These are phyloP conservation scores for Afroboletus lepidellus DNA, from an alignment of 1,284 basidiomycete genomes.

Conservation along the genomic window DNA sequence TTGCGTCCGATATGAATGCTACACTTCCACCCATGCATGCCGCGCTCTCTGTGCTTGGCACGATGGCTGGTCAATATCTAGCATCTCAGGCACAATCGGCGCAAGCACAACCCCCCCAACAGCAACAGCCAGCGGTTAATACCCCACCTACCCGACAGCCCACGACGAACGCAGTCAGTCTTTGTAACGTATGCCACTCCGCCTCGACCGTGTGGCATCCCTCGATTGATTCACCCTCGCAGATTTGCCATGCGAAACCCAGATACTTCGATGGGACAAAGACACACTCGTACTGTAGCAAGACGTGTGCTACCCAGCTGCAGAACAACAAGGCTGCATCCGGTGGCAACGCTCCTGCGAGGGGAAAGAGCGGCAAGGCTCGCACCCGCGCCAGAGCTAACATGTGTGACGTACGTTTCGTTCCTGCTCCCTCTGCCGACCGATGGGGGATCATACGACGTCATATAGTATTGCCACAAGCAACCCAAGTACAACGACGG, in stretches of 20 bases:
- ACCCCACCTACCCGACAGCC: slow-evolving; percentile 28
- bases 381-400: slow-evolving; percentile 23
- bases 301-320: slow-evolving; percentile 35
- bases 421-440: not conserved
- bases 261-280: slow-evolving; percentile 43
- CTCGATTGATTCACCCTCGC: slow-evolving; percentile 6
- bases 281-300: slow-evolving; percentile 40
- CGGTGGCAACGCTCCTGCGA: slow-evolving; percentile 19
- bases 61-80: slow-evolving; percentile 48
- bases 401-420: slow-evolving; percentile 33
- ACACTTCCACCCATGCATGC: slow-evolving; percentile 44
- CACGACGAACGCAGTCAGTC: slow-evolving; percentile 20
- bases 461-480: slow-evolving; percentile 42
- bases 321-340: slow-evolving; percentile 19
- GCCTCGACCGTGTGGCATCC: slow-evolving; percentile 3
- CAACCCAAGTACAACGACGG: slow-evolving; percentile 56
- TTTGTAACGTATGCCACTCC: slow-evolving; percentile 31
- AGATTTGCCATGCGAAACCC: slow-evolving; percentile 50
- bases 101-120: slow-evolving; percentile 25
- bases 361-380: slow-evolving; percentile 24
- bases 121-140: slow-evolving; percentile 24
- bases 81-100: slow-evolving; percentile 33
- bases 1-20: slow-evolving; percentile 36
- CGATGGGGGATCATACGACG: slow-evolving; percentile 12
- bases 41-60: slow-evolving; percentile 51